Conservation (phyloP, 345 rosid genomes). For the Eucalyptus erythrocorys region DNA sequence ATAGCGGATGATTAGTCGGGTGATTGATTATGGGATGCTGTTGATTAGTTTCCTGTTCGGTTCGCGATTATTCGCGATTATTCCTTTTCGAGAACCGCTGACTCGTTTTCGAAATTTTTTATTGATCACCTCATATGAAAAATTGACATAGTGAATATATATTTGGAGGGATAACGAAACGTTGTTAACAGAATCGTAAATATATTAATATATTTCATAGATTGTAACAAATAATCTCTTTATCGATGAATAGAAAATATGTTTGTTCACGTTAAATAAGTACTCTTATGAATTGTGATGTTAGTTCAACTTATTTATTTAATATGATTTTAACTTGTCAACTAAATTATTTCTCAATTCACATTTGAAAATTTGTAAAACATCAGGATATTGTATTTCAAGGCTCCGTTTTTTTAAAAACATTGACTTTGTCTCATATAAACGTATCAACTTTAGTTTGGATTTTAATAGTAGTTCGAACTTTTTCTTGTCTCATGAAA, state of each 20-base stretch:
- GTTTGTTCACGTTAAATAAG: rapidly evolving
- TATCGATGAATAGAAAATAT: background rate
- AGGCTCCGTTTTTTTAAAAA: background rate
- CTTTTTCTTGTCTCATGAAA: background rate
- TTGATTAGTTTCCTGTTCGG: background rate
- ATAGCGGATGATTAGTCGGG: background rate
- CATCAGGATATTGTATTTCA: too few species aligned
- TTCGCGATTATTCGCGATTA: background rate
- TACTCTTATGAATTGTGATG: rapidly evolving
- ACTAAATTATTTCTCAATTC: background rate
- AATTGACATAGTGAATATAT: too few species aligned
- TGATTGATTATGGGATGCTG: background rate
- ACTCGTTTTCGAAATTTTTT: background rate
- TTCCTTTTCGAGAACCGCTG: too few species aligned
- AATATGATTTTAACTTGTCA: background rate
- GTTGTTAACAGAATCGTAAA: too few species aligned
- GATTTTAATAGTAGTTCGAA: background rate
- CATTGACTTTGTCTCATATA: background rate
- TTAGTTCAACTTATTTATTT: background rate
- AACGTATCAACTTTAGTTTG: background rate
- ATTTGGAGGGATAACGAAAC: too few species aligned
- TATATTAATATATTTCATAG: too few species aligned
- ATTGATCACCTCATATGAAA: background rate
- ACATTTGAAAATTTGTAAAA: background rate
- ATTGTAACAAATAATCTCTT: background rate